Conservation (phyloP, 345 rosid species). For the Salix arbutifolia region DNA sequence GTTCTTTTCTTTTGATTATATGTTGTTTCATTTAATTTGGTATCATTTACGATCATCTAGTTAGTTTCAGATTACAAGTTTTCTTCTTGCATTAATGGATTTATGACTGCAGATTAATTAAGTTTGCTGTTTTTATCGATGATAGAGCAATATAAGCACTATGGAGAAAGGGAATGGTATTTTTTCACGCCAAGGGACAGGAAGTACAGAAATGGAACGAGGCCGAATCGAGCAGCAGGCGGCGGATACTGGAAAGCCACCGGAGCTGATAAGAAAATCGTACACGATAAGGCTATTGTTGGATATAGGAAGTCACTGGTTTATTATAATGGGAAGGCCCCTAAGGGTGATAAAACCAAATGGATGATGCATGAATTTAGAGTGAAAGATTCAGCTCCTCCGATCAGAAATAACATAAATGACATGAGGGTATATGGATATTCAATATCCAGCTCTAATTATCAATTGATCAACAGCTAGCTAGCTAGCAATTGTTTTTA, state of each 20-base stretch:
- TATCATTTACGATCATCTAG: too few species aligned
- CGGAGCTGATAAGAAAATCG: background rate
- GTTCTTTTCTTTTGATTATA: background rate
- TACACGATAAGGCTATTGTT: background rate
- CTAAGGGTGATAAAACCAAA: constrained; percentile 14
- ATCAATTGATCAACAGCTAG: background rate
- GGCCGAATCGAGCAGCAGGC: constrained; percentile 15
- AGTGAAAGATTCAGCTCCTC: background rate
- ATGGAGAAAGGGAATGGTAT: constrained; percentile 19
- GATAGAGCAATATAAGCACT: background rate
- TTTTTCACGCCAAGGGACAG: constrained; percentile 21
- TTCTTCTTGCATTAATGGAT: background rate
- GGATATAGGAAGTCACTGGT: constrained; percentile 15
- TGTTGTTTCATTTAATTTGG: too few species aligned
- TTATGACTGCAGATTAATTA: too few species aligned
- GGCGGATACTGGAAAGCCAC: constrained; percentile 25
- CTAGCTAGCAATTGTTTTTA: background rate
- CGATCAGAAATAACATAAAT: background rate
- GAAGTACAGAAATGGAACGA: constrained; percentile 13
- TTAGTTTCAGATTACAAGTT: background rate
- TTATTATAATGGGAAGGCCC: constrained; percentile 14
- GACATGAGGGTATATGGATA: constrained; percentile 18
- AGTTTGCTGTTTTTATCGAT: background rate
- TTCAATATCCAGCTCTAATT: background rate
- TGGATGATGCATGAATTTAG: constrained; percentile 27